phyloP scores from a whole-genome alignment of 306 rosid species.

The Phaseolus lunatus region DNA sequence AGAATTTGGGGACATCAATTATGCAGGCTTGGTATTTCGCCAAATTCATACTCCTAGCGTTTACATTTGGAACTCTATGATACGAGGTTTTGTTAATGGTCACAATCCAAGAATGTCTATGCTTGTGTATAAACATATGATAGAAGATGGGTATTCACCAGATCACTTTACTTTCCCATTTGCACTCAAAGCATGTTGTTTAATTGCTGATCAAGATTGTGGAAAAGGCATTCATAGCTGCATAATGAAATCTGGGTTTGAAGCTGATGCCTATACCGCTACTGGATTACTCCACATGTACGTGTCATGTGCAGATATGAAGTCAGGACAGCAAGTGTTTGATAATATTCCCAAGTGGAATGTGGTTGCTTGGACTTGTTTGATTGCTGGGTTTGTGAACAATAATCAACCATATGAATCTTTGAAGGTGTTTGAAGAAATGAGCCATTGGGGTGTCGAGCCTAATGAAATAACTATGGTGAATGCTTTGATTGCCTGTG shows the following conservation, averaged over 20 bases:
- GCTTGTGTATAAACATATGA: slow-evolving; percentile 62
- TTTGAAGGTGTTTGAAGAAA: slow-evolving; percentile 58
- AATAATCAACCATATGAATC: slow-evolving; percentile 50
- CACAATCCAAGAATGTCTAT: slow-evolving; percentile 57
- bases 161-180: slow-evolving; percentile 82
- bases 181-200: slow-evolving; percentile 67
- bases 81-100: slow-evolving; percentile 65
- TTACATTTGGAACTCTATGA: slow-evolving; percentile 82
- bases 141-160: slow-evolving; percentile 60
- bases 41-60: slow-evolving; percentile 59
- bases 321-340: slow-evolving; percentile 62
- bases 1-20: slow-evolving; percentile 60
- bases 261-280: slow-evolving; percentile 58
- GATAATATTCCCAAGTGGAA: slow-evolving; percentile 69
- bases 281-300: slow-evolving; percentile 72
- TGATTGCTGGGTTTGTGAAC: slow-evolving; percentile 69
- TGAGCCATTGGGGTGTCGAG: slow-evolving; percentile 57
- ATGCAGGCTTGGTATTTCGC: slow-evolving; percentile 59
- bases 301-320: slow-evolving; percentile 54
- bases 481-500: slow-evolving; percentile 75
- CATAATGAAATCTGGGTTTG: slow-evolving; percentile 71
- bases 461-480: slow-evolving; percentile 83
- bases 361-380: slow-evolving; percentile 84
- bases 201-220: slow-evolving; percentile 32
- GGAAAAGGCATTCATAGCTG: slow-evolving; percentile 69